phyloP scores from a whole-genome alignment of 306 rosid species.

The Abrus pulchellus region DNA sequence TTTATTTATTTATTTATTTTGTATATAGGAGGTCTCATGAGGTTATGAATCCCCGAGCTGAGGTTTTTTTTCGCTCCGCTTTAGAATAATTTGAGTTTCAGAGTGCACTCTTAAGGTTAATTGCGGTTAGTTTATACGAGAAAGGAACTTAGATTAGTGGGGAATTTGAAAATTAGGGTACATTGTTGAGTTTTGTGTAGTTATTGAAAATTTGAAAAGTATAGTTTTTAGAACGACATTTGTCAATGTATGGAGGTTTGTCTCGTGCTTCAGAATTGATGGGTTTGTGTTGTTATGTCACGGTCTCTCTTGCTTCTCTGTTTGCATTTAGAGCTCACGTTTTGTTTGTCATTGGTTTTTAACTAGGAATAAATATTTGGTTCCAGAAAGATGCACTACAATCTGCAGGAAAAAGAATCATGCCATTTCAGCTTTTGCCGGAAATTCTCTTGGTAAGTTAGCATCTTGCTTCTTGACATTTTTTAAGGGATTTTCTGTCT shows the following conservation, averaged over 20 bases:
- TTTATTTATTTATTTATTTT: not conserved
- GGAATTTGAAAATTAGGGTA: not conserved
- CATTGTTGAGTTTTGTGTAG: not conserved
- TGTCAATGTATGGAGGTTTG: not conserved
- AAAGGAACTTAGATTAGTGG: not conserved
- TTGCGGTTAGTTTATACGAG: no score
- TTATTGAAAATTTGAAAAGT: not conserved
- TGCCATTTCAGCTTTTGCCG: constrained; percentile 35
- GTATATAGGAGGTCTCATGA: not conserved
- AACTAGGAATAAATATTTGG: constrained; percentile 50
- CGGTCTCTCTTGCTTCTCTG: not conserved
- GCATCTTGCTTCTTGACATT: not conserved
- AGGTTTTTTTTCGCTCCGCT: not conserved
- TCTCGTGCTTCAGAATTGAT: not conserved
- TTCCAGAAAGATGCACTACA: constrained; percentile 20
- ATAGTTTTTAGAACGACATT: not conserved
- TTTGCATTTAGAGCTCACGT: constrained; percentile 17
- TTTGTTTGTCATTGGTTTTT: constrained; percentile 23
- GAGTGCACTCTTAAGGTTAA: no score
- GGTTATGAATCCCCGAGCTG: not conserved
- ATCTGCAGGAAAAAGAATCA: constrained; percentile 25
- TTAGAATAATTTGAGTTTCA: no score
- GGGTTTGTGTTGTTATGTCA: constrained; percentile 7
- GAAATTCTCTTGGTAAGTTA: constrained; percentile 47
- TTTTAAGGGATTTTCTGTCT: constrained; percentile 15